A percentile compares a stretch with the other conserved stretches of the same genome.
These are phyloP conservation scores for Trifolium subterraneum DNA, from an alignment of 306 rosid species.

Conservation along the genomic window DNA sequence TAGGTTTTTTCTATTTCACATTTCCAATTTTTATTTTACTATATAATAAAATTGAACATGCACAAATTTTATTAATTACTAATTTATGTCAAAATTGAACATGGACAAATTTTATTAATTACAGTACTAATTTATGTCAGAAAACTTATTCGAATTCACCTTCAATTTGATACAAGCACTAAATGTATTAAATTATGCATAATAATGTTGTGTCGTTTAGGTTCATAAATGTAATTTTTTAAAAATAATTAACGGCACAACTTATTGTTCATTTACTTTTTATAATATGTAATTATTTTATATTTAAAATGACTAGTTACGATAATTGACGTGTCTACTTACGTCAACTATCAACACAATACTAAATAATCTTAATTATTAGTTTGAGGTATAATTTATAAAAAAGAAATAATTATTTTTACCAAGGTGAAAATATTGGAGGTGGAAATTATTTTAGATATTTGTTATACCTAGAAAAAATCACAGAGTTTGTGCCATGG, in stretches of 20 bases:
- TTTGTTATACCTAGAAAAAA: neutral
- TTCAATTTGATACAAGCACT: neutral
- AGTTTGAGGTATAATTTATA: too few relatives aligned
- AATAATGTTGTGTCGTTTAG: too few relatives aligned
- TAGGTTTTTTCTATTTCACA: neutral
- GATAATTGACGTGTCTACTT: too few relatives aligned
- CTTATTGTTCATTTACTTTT: too few relatives aligned
- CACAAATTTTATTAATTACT: neutral
- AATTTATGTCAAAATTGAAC: neutral
- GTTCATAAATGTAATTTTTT: too few relatives aligned
- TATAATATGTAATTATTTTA: too few relatives aligned
- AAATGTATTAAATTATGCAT: neutral
- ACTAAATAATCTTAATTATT: too few relatives aligned
- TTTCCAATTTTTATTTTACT: neutral
- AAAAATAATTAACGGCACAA: too few relatives aligned
- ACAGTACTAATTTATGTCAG: neutral
- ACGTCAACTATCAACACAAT: too few relatives aligned
- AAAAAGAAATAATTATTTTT: too few relatives aligned
- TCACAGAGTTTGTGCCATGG: constrained; percentile 39
- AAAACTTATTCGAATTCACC: neutral
- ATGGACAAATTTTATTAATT: neutral
- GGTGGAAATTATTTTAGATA: too few relatives aligned
- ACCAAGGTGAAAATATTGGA: too few relatives aligned
- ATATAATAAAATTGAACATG: neutral
- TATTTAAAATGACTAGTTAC: neutral